phyloP scores from a whole-genome alignment of 352 stramenopile genomes.

The Pythium biforme region DNA sequence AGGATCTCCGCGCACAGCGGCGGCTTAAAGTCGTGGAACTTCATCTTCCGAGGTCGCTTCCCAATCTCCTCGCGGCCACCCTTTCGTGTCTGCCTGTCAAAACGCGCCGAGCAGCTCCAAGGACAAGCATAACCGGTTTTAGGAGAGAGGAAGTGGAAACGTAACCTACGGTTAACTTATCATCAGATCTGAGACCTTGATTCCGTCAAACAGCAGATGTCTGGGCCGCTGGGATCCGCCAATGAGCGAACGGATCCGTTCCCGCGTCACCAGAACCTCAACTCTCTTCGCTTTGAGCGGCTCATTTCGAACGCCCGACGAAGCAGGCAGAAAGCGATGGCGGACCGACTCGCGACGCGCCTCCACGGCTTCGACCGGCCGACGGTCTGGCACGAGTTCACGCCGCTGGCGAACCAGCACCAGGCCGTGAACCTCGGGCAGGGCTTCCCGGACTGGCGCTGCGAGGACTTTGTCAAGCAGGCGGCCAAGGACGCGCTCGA shows the following conservation, averaged over 20 bases:
- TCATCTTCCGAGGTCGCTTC: constrained; percentile 37
- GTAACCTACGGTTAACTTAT: constrained; percentile 2
- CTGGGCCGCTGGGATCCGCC: background rate
- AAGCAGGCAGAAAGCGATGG: constrained; percentile 29
- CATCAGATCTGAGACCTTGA: constrained; percentile 4
- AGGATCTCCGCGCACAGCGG: constrained; percentile 75
- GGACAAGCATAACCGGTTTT: constrained; percentile 12
- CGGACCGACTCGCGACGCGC: constrained; percentile 55
- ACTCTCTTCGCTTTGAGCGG: too few relatives aligned
- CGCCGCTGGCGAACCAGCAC: constrained; percentile 82
- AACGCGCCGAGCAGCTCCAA: background rate
- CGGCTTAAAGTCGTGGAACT: constrained; percentile 82
- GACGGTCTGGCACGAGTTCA: constrained; percentile 90
- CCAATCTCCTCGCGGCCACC: constrained; percentile 7
- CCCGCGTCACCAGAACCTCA: too few relatives aligned
- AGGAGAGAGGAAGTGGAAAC: background rate
- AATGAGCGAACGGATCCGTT: constrained; percentile 12
- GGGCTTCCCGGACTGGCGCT: constrained; percentile 94
- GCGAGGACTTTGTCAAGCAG: constrained; percentile 92
- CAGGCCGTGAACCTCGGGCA: constrained; percentile 92
- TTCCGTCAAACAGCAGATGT: background rate
- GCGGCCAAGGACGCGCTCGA: constrained; percentile 91
- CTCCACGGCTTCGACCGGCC: constrained; percentile 74
- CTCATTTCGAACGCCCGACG: too few relatives aligned
- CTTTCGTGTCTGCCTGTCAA: constrained; percentile 2